Evolutionary conservation across 202 grass and related monocot genomes (phyloP).

Genomic region (Hordeum pubiflorum): DNA sequence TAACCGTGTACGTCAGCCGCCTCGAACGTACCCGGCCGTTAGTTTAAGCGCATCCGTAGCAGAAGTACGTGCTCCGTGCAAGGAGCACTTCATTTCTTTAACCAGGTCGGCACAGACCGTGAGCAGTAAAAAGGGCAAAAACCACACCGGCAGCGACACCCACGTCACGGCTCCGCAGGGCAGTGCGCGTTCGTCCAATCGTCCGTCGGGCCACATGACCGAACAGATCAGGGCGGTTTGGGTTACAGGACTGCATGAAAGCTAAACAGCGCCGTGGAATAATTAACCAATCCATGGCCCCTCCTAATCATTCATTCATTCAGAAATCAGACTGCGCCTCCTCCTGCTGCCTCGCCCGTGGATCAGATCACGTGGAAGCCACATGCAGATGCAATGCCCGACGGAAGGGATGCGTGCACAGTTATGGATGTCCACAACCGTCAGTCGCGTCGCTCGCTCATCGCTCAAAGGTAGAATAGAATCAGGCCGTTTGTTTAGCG

Average conservation of each 20-base stretch:
- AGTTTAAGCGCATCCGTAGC: neutral
- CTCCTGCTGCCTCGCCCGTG: neutral
- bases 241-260: neutral
- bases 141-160: neutral
- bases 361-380: constrained; percentile 19
- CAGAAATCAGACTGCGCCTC: neutral
- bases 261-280: neutral
- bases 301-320: constrained; percentile 3
- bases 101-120: neutral
- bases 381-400: neutral
- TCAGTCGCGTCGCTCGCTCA: neutral
- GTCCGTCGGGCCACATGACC: neutral
- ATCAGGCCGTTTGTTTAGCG: constrained; percentile 5
- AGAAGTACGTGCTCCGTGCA: neutral
- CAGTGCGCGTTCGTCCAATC: neutral
- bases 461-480: no score
- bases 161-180: neutral
- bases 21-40: neutral
- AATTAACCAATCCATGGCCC: neutral
- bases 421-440: neutral
- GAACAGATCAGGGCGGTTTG: neutral
- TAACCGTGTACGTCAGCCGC: neutral
- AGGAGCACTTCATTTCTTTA: neutral
- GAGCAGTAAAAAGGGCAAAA: neutral
- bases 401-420: neutral